Percentiles rank a stretch among this genome's conserved stretches.
Evolutionary conservation across 495 filamentous ascomycete genomes (phyloP).

Genomic region (Aspergillus sclerotioniger): DNA sequence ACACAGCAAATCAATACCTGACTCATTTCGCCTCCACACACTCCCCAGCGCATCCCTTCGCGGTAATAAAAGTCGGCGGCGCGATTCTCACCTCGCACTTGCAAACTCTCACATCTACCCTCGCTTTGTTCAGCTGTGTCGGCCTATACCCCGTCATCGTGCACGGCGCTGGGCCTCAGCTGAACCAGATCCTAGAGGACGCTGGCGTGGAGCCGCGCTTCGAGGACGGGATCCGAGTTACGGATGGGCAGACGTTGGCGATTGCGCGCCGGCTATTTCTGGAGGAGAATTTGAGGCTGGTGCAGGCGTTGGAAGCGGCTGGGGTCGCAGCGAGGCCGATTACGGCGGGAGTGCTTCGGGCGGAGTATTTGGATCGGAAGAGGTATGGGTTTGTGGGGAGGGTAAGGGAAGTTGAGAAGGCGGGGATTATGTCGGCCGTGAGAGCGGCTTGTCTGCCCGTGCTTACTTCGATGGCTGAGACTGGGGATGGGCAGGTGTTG

Average conservation of each 20-base stretch:
- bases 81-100: constrained; percentile 95
- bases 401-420: constrained; percentile 88
- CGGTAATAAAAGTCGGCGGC: constrained; percentile 97
- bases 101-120: constrained; percentile 78
- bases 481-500: constrained; percentile 87
- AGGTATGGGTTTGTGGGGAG: constrained; percentile 95
- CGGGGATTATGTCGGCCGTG: constrained; percentile 87
- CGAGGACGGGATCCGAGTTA: constrained; percentile 93
- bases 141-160: constrained; percentile 95
- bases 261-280: constrained; percentile 89
- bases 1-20: constrained; percentile 96
- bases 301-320: constrained; percentile 87
- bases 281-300: constrained; percentile 92
- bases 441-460: constrained; percentile 92
- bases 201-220: constrained; percentile 94
- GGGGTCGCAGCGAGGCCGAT: constrained; percentile 89
- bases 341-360: constrained; percentile 89
- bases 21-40: constrained; percentile 97
- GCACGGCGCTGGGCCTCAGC: constrained; percentile 92
- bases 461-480: constrained; percentile 95
- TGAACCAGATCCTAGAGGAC: constrained; percentile 87
- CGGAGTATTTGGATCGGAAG: constrained; percentile 90
- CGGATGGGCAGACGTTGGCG: constrained; percentile 90
- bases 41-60: constrained; percentile 82
- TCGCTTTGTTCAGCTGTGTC: constrained; percentile 92